phyloP scores from a whole-genome alignment of 805 yeast genomes.

The Yamadazyma sp. region DNA sequence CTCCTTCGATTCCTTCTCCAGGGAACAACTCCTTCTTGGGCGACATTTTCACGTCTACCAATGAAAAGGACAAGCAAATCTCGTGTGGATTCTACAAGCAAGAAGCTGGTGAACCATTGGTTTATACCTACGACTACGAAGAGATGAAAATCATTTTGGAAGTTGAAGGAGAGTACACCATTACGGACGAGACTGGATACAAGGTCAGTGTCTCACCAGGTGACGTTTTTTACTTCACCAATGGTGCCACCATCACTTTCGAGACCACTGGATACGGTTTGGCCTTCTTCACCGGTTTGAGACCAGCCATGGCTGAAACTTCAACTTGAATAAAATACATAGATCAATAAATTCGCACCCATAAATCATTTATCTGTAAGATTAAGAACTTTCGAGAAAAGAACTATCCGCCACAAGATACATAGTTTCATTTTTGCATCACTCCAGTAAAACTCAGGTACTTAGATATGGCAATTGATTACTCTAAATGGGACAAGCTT shows the following conservation, averaged over 20 bases:
- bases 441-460: too few species aligned
- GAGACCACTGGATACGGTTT: conserved; percentile 65
- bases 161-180: conserved; percentile 62
- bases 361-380: background rate
- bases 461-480: conserved; percentile 81
- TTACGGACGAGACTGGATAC: conserved; percentile 64
- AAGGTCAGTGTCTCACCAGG: conserved; percentile 59
- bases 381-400: conserved; percentile 1
- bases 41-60: conserved; percentile 61
- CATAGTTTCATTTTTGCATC: too few species aligned
- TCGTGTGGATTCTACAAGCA: conserved; percentile 70
- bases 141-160: conserved; percentile 71
- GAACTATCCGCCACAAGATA: too few species aligned
- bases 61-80: conserved; percentile 58
- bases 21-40: conserved; percentile 71
- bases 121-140: conserved; percentile 61
- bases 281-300: conserved; percentile 60
- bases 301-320: conserved; percentile 50
- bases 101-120: conserved; percentile 66
- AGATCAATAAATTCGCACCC: conserved; percentile 1
- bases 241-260: conserved; percentile 62
- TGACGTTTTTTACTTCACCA: conserved; percentile 64
- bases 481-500: conserved; percentile 96
- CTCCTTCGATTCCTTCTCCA: conserved; percentile 61
- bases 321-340: conserved; percentile 1